phyloP scores from a whole-genome alignment of 1,284 basidiomycete species.

The Tausonia pullulans region DNA sequence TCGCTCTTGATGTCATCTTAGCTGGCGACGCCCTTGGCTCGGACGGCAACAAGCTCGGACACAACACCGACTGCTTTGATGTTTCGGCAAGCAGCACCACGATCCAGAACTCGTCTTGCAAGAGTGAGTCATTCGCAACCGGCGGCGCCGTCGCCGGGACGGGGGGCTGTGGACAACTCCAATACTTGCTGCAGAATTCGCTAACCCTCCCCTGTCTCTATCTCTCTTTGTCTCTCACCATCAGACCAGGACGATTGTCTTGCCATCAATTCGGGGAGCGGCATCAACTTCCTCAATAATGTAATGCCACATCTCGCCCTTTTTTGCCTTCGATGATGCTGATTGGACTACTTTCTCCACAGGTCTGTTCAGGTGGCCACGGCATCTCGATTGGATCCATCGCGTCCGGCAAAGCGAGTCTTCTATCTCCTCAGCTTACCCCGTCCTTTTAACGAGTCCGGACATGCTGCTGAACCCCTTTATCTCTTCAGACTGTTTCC shows the following conservation, averaged over 20 bases:
- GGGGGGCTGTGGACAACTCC: too few relatives aligned
- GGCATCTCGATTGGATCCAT: conserved; percentile 11
- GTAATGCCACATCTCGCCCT: background rate
- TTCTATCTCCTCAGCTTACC: conserved; percentile 11
- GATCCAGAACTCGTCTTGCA: conserved; percentile 4
- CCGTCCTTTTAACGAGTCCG: background rate
- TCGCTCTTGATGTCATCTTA: conserved; percentile 6
- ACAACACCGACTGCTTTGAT: conserved; percentile 17
- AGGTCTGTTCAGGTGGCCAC: conserved; percentile 3
- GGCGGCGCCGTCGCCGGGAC: too few relatives aligned
- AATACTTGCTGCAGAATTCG: too few relatives aligned
- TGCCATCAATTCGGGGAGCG: conserved; percentile 14
- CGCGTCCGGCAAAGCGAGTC: background rate
- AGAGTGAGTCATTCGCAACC: too few relatives aligned
- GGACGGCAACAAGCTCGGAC: conserved; percentile 3
- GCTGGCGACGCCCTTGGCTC: conserved; percentile 4
- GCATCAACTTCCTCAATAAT: conserved; percentile 5
- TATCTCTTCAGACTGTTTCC: conserved; percentile 4
- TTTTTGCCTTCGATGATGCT: too few relatives aligned
- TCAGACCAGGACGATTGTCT: conserved; percentile 11
- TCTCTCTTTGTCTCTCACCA: too few relatives aligned
- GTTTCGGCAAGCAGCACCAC: conserved; percentile 9
- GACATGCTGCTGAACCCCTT: background rate
- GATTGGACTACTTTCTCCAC: too few relatives aligned
- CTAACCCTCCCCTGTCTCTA: too few relatives aligned